These are phyloP conservation scores for Saksenaea vasiformis DNA, from an alignment of 371 early-diverging fungal species.

Conservation along the genomic window DNA sequence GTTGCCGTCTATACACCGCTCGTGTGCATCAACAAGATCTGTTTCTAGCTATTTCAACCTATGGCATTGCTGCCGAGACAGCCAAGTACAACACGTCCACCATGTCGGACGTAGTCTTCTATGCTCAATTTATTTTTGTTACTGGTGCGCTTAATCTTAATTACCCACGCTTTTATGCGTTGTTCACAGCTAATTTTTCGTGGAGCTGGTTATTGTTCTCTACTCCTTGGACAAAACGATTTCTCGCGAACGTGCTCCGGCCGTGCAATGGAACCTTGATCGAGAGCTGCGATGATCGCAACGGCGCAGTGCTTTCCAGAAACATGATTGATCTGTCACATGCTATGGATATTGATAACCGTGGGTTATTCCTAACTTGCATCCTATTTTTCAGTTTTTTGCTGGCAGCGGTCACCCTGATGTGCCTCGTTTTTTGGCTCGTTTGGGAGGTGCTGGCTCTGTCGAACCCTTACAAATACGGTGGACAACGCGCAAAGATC, in stretches of 20 bases:
- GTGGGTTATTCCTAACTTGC: constrained; percentile 34
- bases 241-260: background rate
- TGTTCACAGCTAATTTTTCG: constrained; percentile 41
- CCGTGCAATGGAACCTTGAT: background rate
- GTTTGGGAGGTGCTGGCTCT: background rate
- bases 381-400: constrained; percentile 28
- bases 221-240: constrained; percentile 5
- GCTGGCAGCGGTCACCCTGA: constrained; percentile 20
- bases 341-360: constrained; percentile 37
- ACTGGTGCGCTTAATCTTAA: constrained; percentile 41
- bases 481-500: constrained; percentile 9
- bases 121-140: constrained; percentile 55
- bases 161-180: constrained; percentile 41
- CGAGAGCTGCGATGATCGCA: background rate
- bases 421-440: constrained; percentile 14
- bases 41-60: constrained; percentile 50
- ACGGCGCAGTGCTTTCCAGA: constrained; percentile 17
- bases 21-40: constrained; percentile 44
- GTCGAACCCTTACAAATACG: constrained; percentile 3
- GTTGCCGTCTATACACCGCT: constrained; percentile 35
- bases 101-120: constrained; percentile 53
- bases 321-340: constrained; percentile 41
- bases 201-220: constrained; percentile 38
- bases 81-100: constrained; percentile 57
- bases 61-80: constrained; percentile 48